Conservation (phyloP, 345 rosid genomes). For the Murraya paniculata region DNA sequence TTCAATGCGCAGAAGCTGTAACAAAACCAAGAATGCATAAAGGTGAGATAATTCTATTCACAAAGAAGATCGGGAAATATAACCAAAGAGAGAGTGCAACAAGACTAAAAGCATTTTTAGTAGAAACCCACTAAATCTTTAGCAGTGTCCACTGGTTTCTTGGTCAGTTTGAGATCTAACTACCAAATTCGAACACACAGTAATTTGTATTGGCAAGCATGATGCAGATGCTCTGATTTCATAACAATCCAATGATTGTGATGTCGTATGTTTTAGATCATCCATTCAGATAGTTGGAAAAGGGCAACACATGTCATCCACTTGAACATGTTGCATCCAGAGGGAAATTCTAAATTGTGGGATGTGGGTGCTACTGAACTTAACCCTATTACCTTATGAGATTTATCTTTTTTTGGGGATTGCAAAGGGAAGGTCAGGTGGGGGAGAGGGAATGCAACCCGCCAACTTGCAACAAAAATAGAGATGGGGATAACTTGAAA, state of each 20-base stretch:
- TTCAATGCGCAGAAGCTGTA: slow-evolving; percentile 96
- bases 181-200: background rate
- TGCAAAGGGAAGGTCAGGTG: background rate
- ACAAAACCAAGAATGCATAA: background rate
- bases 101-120: background rate
- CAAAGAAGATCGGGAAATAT: background rate
- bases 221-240: background rate
- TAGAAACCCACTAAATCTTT: background rate
- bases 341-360: background rate
- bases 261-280: background rate
- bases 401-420: background rate
- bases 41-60: background rate
- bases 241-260: background rate
- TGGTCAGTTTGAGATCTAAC: background rate
- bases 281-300: background rate
- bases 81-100: background rate
- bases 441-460: background rate
- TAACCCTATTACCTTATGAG: background rate
- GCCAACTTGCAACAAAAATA: background rate
- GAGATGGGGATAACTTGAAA: background rate
- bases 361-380: background rate
- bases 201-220: background rate
- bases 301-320: background rate
- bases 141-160: background rate
- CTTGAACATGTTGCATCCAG: background rate